Base-by-base conservation (phyloP, 2,329 filamentous ascomycete genomes). In the Cytospora mali region DNA sequence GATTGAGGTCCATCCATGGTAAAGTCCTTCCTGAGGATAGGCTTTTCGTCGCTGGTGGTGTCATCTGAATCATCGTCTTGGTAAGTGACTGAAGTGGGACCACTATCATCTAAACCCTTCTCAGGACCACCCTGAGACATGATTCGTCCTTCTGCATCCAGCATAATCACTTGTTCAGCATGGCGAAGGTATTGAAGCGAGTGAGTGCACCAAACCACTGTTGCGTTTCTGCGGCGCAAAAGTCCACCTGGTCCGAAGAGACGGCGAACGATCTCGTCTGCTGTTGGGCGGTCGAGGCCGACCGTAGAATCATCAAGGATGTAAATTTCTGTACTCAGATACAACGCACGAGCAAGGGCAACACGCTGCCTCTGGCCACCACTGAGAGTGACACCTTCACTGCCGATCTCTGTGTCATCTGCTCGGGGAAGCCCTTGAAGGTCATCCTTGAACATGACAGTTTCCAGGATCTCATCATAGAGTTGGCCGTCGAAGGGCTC, bases 281-380 rank as follows among this genome's bases (percentile, higher is more conserved):
- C 58, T 6, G 62, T 64, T 6, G 18, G 29, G 46, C 48, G 33
- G 29, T 66, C 64, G 1, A 66, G 55, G 14, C 64, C 64, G 3
- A 59, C 58, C 2, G 61, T 61, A n/a, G 51, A 58, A 21, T 64
- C 62, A 11, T 66, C 64, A 6, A 56, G 21, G 13, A 66, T 29
- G 13, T 61, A 59, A 2, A 58, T n/a, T 16, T 62, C 55, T 1
- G 62, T 29, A 6, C 51, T 21, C 21, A 64, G 48, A 35, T 62
- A 66, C 29, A 66, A 58, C 14, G 64, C 62, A 46, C 62, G 54
- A 7, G 62, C 64, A 18, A 66, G 59, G 6, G 42, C 49, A 0
- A 75, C 67, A 2, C 76, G 71, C 3, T 76, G 72, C 51, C 70
- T 66, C 54, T 81, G 78, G 0, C 79, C 79, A 1, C 79, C 79